Conservation (phyloP, 768 basidiomycete genomes). For the Mycena alexandri region DNA sequence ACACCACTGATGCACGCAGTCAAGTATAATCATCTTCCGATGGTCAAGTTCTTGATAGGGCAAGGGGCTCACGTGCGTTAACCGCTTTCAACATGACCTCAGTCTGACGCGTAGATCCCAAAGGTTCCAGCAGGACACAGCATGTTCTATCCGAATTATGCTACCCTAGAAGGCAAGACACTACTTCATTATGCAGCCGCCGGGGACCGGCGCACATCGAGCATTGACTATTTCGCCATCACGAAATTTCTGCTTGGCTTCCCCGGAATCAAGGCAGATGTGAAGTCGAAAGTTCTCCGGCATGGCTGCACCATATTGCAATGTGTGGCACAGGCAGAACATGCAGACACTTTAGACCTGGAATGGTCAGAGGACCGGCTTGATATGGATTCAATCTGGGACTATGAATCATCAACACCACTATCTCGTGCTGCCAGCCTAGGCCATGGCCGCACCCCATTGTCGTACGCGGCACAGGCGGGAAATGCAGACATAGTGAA, state of each 20-base stretch:
- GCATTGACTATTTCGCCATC: neutral
- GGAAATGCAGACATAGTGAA: neutral
- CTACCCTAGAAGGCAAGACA: neutral
- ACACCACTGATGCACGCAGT: neutral
- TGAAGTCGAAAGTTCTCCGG: no score
- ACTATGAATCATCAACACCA: no score
- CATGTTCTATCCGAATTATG: neutral
- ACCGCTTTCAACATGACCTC: neutral
- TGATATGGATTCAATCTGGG: no score
- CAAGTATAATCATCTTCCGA: neutral
- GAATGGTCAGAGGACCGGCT: no score
- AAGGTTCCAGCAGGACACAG: neutral
- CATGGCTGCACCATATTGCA: no score
- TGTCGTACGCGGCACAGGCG: neutral
- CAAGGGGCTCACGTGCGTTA: neutral
- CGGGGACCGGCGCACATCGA: neutral
- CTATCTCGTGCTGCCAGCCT: no score
- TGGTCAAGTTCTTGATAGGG: neutral
- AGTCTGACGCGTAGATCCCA: neutral
- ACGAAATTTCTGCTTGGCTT: neutral
- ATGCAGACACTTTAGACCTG: no score
- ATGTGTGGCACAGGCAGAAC: no score
- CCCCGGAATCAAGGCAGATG: neutral
- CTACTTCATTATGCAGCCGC: slow-evolving; percentile 1
- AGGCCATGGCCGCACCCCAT: no score